These are phyloP conservation scores for Apostasia shenzhenica DNA, from an alignment of 106 monocot species.

Conservation along the genomic window DNA sequence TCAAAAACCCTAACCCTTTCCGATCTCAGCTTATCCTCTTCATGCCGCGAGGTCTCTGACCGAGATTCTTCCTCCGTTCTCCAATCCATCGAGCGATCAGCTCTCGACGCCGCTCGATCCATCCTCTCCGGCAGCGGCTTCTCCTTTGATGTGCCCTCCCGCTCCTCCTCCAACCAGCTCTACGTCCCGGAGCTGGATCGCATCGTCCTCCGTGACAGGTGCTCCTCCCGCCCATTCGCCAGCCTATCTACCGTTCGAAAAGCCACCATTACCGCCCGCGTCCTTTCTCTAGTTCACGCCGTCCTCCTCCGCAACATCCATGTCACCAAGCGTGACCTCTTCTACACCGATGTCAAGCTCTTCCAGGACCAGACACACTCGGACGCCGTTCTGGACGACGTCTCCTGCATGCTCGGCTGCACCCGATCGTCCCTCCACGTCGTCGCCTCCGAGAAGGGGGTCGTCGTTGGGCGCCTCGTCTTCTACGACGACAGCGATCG, in stretches of 20 bases:
- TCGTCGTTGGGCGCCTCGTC: slow-evolving; percentile 81
- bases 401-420: slow-evolving; percentile 95
- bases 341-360: slow-evolving; percentile 99
- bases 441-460: slow-evolving; percentile 97
- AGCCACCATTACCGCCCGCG: slow-evolving; percentile 76
- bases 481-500: slow-evolving; percentile 90
- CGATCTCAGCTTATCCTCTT: slow-evolving; percentile 39
- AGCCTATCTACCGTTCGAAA: slow-evolving; percentile 83
- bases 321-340: slow-evolving; percentile 96
- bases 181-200: slow-evolving; percentile 90
- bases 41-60: slow-evolving; percentile 59
- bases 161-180: slow-evolving; percentile 74
- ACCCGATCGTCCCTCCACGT: slow-evolving; percentile 89
- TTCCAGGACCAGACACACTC: slow-evolving; percentile 93
- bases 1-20: slow-evolving; percentile 27
- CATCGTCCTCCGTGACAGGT: slow-evolving; percentile 70
- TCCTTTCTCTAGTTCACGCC: slow-evolving; percentile 69
- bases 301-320: slow-evolving; percentile 73
- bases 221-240: slow-evolving; percentile 72
- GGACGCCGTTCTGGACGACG: slow-evolving; percentile 92
- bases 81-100: slow-evolving; percentile 37
- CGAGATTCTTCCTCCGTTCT: slow-evolving; percentile 30
- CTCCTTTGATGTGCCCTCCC: slow-evolving; percentile 83
- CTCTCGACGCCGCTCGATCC: slow-evolving; percentile 37
- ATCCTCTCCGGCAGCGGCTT: slow-evolving; percentile 60